A percentile compares a stretch with the other conserved stretches of the same genome.
Evolutionary conservation across 108 stramenopile species (phyloP).

Genomic region (Skeletonema menzelii): DNA sequence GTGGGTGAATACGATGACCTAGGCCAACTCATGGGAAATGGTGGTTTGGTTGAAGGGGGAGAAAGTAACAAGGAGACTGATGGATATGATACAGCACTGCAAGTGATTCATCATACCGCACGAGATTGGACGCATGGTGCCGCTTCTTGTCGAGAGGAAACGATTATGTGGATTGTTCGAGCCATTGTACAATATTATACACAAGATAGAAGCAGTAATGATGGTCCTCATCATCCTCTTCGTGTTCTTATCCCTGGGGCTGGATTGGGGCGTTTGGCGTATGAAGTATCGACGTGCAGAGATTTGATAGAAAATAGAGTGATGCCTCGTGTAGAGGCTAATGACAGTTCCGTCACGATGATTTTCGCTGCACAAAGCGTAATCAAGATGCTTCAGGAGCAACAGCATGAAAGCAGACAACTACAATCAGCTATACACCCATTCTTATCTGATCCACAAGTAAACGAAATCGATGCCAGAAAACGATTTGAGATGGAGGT

Average conservation of each 20-base stretch:
- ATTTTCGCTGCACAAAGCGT: slow-evolving; percentile 55
- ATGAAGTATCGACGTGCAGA: slow-evolving; percentile 37
- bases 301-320: slow-evolving; percentile 9
- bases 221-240: neutral
- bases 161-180: slow-evolving; percentile 15
- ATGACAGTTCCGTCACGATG: slow-evolving; percentile 69
- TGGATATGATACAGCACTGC: slow-evolving; percentile 59
- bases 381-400: slow-evolving; percentile 16
- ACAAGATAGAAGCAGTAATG: neutral
- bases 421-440: slow-evolving; percentile 41
- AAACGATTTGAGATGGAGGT: slow-evolving; percentile 49
- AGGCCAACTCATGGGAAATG: slow-evolving; percentile 15
- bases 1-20: slow-evolving; percentile 6
- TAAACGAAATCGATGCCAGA: slow-evolving; percentile 68
- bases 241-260: slow-evolving; percentile 69
- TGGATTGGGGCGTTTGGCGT: slow-evolving; percentile 71
- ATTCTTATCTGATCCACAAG: slow-evolving; percentile 54
- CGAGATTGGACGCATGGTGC: slow-evolving; percentile 67
- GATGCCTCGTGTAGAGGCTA: slow-evolving; percentile 57
- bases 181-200: slow-evolving; percentile 15
- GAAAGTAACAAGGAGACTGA: slow-evolving; percentile 12
- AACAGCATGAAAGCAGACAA: neutral
- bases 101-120: slow-evolving; percentile 68
- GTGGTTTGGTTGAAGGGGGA: slow-evolving; percentile 9
- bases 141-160: slow-evolving; percentile 18